phyloP scores from a whole-genome alignment of 2,329 filamentous ascomycete species.

The Coniochaeta pulveracea region DNA sequence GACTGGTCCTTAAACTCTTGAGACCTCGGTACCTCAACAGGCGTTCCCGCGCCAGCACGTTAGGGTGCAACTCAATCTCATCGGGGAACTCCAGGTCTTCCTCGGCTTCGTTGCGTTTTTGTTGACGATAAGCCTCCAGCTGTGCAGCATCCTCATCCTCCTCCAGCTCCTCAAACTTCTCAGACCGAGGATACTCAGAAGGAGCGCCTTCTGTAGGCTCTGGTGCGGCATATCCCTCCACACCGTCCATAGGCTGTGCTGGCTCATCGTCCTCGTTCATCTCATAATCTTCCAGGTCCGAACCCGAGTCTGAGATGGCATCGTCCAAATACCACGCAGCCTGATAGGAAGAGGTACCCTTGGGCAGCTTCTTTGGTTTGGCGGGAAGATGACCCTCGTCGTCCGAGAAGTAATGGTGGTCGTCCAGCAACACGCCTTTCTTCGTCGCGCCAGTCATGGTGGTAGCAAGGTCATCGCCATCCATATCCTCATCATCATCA shows the following conservation, averaged over 20 bases:
- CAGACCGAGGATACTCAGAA: conserved; percentile 87
- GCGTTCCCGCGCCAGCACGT: conserved; percentile 76
- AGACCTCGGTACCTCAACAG: conserved; percentile 79
- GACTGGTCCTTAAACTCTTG: conserved; percentile 79
- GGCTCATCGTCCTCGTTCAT: conserved; percentile 45
- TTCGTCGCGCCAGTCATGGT: conserved; percentile 39
- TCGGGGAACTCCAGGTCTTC: conserved; percentile 95
- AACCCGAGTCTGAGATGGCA: conserved; percentile 71
- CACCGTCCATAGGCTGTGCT: conserved; percentile 68
- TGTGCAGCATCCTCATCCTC: conserved; percentile 71
- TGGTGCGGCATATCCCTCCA: conserved; percentile 55
- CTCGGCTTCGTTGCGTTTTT: conserved; percentile 68
- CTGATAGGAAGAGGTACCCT: conserved; percentile 89
- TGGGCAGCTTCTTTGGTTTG: conserved; percentile 65
- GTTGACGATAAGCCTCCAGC: conserved; percentile 68
- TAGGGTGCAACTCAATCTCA: conserved; percentile 86
- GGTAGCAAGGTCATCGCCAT: conserved; percentile 21
- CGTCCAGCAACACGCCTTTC: conserved; percentile 87
- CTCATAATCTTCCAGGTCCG: conserved; percentile 63
- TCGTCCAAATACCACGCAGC: conserved; percentile 79
- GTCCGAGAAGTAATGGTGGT: conserved; percentile 96
- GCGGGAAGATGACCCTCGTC: conserved; percentile 50
- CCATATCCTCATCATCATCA: conserved; percentile 49
- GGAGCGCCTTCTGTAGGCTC: conserved; percentile 67
- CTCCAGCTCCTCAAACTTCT: conserved; percentile 78